Evolutionary conservation across 768 basidiomycete genomes (phyloP), one percentile per base, ranked within the genome.

Genomic region (Suillus subaureus): DNA sequence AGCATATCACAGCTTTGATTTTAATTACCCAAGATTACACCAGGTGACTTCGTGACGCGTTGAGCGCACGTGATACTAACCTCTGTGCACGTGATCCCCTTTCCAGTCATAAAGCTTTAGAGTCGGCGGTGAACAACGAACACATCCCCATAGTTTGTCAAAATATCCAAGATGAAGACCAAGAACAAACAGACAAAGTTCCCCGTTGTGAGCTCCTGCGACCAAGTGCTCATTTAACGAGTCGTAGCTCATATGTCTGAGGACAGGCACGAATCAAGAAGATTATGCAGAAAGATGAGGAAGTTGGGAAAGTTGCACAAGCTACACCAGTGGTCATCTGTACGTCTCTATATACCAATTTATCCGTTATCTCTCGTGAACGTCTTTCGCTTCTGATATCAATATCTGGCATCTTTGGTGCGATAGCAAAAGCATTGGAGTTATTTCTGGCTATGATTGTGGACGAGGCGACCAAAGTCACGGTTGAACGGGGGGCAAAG

Each of bases 211-310:
- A 77, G 92, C 78, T 62, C 66, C 55, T 11, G 18, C 57, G 26
- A 57, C 37, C 35, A 23, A 56, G 31, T 52, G 35, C 26, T 35
- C 37, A 18, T 28, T 26, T 26, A 52, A 28, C 35, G 33, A 51
- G 26, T 40, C 21, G 35, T 37, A 21, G 35, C 70, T 73, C 54
- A 74, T n/a, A n/a, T 40, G 13, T 31, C 12, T 55, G 6, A 21
- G 39, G 55, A 28, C 40, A 97, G 96, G 96, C 97, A 4, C 90
- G 97, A 54, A 99, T 99, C 81, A 99, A 98, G 85, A 93, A 94
- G 82, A 97, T 98, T 64, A 99, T 99, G 94, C 97, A 99, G 82
- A 95, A 96, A 75, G 97, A 99, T 74, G 97, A 99, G 74, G 97
- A 99, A 74, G 97, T 99, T 23, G 97, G 97, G 65, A 99, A 99